Conservation (phyloP, 129 eudicot species). For the Tanacetum coccineum region DNA sequence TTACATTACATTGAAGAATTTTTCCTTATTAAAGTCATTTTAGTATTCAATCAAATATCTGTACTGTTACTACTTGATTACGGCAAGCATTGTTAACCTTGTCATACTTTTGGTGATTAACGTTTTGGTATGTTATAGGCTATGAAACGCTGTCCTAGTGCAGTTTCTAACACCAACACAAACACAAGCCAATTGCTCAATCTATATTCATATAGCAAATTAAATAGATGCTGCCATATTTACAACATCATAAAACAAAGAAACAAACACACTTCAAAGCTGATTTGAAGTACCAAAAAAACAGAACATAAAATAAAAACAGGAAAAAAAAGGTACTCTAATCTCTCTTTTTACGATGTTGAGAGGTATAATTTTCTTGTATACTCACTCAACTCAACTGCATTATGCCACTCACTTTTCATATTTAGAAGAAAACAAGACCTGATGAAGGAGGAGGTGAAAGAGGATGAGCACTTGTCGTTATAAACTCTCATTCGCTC, state of each 20-base stretch:
- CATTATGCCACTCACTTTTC: constrained; percentile 32
- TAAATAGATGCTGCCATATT: constrained; percentile 52
- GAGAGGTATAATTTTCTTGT: constrained; percentile 43
- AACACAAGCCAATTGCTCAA: constrained; percentile 12
- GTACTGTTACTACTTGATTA: too few species aligned
- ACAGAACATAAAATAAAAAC: not conserved
- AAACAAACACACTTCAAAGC: constrained; percentile 31
- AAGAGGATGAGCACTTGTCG: constrained; percentile 95
- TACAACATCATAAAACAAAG: constrained; percentile 47
- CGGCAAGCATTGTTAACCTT: too few species aligned
- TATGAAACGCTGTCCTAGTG: too few species aligned
- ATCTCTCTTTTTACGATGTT: constrained; percentile 34
- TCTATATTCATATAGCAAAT: constrained; percentile 37
- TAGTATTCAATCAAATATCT: too few species aligned
- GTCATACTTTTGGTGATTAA: too few species aligned
- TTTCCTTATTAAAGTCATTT: too few species aligned
- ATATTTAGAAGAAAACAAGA: constrained; percentile 26
- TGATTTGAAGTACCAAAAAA: constrained; percentile 25
- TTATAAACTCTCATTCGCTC: constrained; percentile 81
- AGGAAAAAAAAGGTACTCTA: constrained; percentile 10
- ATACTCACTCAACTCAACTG: constrained; percentile 45
- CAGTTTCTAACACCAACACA: not conserved
- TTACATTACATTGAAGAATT: too few species aligned
- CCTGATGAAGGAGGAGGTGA: constrained; percentile 57
- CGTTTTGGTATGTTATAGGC: too few species aligned